Evolutionary conservation across 2,329 filamentous ascomycete species (phyloP), one percentile per base, ranked within the genome.

Genomic region (Cytospora leucostoma): DNA sequence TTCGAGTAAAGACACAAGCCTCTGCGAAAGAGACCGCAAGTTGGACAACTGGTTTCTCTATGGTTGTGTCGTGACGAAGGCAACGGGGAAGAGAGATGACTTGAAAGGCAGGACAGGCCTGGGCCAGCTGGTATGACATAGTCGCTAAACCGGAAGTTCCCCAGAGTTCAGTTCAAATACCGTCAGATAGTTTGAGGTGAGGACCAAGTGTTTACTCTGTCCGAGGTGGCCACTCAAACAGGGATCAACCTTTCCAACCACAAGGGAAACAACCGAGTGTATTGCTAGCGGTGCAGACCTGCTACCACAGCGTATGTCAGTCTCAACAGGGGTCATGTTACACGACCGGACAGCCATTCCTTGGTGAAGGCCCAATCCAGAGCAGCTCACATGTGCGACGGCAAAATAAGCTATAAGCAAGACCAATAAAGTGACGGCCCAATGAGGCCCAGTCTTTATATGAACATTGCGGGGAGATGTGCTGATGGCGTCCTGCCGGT

Each of bases 301-400:
- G 55, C 55, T 32, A 33, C 40, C 52, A 32, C 21, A 19, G 27
- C 49, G 40, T 13, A 35, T 59, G 40, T 53, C 52, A 61, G 53
- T 62, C 38, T 54, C 51, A 56, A 56, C 19, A 57, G 11, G 52
- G 56, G 54, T 35, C 2, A 52, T 54, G 60, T 63, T 58, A 63
- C 63, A 65, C 58, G 38, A 37, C 52, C 17, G 19, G 44, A 49
- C 54, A 61, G 62, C 62, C 62, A 64, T 58, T 8, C 34, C 17
- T 40, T 32, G 11, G 47, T 35, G 27, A 54, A 21, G 47, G 38
- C 58, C 40, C 32, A 37, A 38, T 55, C 27, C 51, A 49, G 51
- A 49, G 51, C 38, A 44, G 40, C 51, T 38, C 19, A 19, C 37
- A 54, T 54, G 58, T 60, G 27, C 35, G 40, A 60, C 58, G 40